Percentiles rank a stretch among this genome's conserved stretches.
phyloP scores from a whole-genome alignment of 495 filamentous ascomycete genomes.

The Bathelium albidoporum region DNA sequence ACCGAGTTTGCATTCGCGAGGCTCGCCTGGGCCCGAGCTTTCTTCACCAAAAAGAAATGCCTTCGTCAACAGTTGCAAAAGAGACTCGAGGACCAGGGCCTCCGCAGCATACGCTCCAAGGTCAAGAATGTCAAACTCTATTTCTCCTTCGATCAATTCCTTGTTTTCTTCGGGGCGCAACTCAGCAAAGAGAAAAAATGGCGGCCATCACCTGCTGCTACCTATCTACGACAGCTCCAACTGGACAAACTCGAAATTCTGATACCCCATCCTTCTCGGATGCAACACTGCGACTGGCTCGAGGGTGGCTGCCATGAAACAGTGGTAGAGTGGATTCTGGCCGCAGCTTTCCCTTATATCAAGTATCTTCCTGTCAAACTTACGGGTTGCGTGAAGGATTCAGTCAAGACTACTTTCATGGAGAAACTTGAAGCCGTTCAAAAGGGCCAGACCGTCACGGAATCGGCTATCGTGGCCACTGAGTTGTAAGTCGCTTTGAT shows the following conservation, averaged over 20 bases:
- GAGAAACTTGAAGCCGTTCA: not conserved
- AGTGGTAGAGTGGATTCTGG: conserved; percentile 13
- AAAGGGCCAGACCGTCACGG: too few species aligned
- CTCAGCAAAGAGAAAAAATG: not conserved
- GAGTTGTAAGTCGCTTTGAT: not conserved
- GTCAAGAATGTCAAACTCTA: conserved; percentile 15
- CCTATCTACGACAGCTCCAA: conserved; percentile 7
- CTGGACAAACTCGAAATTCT: conserved; percentile 11
- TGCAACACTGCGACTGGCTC: not conserved
- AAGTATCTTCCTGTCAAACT: conserved; percentile 13
- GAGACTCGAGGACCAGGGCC: not conserved
- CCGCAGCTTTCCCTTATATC: conserved; percentile 14
- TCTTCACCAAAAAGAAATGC: conserved; percentile 7
- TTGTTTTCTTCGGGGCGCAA: conserved; percentile 12
- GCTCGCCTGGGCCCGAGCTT: conserved; percentile 6
- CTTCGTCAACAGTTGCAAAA: not conserved
- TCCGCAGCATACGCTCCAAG: not conserved
- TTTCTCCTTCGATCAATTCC: conserved; percentile 9
- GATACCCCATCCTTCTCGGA: conserved; percentile 2
- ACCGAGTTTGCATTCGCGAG: not conserved
- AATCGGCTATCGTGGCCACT: not conserved
- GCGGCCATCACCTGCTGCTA: not conserved
- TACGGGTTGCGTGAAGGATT: conserved; percentile 10
- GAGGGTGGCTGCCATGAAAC: conserved; percentile 13
- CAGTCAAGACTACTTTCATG: conserved; percentile 12